Evolutionary conservation across 176 grass and related monocot species (phyloP), one percentile per base, ranked within the genome.

Genomic region (Coix lacrymajobi): DNA sequence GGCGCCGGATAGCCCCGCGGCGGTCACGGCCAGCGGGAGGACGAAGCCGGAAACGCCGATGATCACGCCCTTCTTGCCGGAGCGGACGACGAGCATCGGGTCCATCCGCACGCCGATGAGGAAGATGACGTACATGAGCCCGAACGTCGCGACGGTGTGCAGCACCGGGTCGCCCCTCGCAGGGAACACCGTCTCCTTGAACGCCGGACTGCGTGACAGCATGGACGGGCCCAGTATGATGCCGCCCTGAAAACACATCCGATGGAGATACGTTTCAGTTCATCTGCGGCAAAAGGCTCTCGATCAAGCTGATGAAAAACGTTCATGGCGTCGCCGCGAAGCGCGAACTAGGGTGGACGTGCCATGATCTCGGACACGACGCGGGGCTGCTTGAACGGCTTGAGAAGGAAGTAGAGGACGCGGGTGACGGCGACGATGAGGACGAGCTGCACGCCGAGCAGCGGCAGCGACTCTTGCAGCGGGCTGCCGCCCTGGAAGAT

Each of bases 91-190:
- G 0, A 93, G 80, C 65, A 22, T 63, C 13, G 89, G 89, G 79
- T 97, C 94, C 67, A 93, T 93, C 84, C 92, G 92, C 25, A 97
- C 94, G 41, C 94, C 94, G 80, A 97, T 91, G 74, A 97, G 77
- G 78, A 97, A 97, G 81, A 97, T 84, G 32, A 91, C 75, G 88
- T 87, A 93, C 91, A 93, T 88, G 57, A 93, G 82, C 1, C 94
- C 94, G 77, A 97, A 93, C 49, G 86, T 79, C 10, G 91, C 86
- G 4, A 97, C 28, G 10, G 91, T 97, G 82, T 91, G 90, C 19
- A 97, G 89, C 78, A 93, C 87, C 79, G 88, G 78, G 73, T 93
- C 84, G 8, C 94, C 91, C 57, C 94, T 76, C 73, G 78, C 25
- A 36, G 91, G 94, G 86, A 93, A 97, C 81, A 97, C 79, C 48